Conservation (phyloP, 2,329 filamentous ascomycete genomes). For the Taxawa tesnikishii region DNA sequence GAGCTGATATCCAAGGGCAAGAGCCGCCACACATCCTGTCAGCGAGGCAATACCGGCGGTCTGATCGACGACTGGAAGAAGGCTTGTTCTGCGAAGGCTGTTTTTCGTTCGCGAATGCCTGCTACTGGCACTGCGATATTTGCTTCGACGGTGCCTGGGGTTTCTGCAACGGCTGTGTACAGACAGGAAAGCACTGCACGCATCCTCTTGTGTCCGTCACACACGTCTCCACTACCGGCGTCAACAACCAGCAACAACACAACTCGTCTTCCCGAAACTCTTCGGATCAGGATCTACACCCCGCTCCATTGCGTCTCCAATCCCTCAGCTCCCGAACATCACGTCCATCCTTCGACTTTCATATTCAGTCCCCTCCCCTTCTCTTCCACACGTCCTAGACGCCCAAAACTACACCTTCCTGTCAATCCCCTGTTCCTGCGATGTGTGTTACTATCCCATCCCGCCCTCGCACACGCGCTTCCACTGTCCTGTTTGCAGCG, state of each 20-base stretch:
- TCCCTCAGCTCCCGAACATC: conserved; percentile 6
- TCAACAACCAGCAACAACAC: neutral
- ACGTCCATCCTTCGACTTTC: conserved; percentile 3
- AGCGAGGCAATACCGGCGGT: conserved; percentile 30
- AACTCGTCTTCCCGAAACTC: conserved; percentile 1
- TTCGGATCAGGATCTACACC: conserved; percentile 3
- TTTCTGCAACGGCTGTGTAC: conserved; percentile 80
- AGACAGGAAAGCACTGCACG: conserved; percentile 66
- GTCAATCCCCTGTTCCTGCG: conserved; percentile 63
- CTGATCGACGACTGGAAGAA: conserved; percentile 49
- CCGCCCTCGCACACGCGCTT: conserved; percentile 56
- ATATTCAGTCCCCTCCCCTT: conserved; percentile 13
- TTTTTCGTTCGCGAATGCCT: conserved; percentile 59
- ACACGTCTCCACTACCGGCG: conserved; percentile 5
- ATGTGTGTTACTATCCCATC: conserved; percentile 64
- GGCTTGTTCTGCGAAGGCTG: conserved; percentile 81
- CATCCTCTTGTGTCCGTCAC: conserved; percentile 65
- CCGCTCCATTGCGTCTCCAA: conserved; percentile 5
- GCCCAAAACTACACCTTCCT: conserved; percentile 31
- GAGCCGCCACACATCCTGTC: conserved; percentile 41
- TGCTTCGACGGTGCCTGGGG: conserved; percentile 95
- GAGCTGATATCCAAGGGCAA: conserved; percentile 26
- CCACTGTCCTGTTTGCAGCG: conserved; percentile 67
- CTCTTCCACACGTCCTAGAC: conserved; percentile 25
- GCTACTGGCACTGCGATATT: conserved; percentile 77